These are phyloP conservation scores for Citrullus mucosospermus DNA, from an alignment of 306 rosid genomes.

Conservation along the genomic window DNA sequence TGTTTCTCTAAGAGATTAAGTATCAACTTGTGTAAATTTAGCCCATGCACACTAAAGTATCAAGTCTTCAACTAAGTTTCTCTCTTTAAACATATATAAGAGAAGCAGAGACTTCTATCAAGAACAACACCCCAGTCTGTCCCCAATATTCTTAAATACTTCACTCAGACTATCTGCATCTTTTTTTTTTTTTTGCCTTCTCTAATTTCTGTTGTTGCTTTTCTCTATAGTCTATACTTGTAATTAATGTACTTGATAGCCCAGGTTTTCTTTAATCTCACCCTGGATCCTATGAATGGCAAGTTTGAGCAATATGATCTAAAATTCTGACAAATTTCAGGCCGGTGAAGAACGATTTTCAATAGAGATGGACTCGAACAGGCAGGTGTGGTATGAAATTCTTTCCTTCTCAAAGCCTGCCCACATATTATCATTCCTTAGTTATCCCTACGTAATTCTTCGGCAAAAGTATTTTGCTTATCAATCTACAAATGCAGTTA, in stretches of 20 bases:
- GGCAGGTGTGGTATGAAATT: conserved; percentile 91
- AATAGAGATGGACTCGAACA: conserved; percentile 65
- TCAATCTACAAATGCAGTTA: conserved; percentile 56
- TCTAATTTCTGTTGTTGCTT: no score
- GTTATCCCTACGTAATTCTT: conserved; percentile 72
- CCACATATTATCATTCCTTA: conserved; percentile 50
- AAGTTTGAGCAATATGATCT: not conserved
- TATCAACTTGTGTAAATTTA: not conserved
- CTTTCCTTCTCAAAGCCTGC: conserved; percentile 90
- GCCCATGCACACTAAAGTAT: not conserved
- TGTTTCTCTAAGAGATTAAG: not conserved
- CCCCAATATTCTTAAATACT: not conserved
- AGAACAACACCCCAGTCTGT: not conserved
- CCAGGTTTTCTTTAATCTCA: not conserved
- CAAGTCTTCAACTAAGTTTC: not conserved
- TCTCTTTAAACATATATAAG: not conserved
- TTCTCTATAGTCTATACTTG: not conserved
- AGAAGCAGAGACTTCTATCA: not conserved
- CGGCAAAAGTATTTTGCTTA: conserved; percentile 76
- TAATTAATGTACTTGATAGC: not conserved
- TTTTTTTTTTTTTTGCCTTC: not conserved
- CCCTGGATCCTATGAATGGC: not conserved
- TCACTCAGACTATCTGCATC: not conserved
- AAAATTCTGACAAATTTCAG: conserved; percentile 27
- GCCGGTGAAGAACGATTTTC: conserved; percentile 94